These are phyloP conservation scores for Botrytis elliptica DNA, from an alignment of 2,329 filamentous ascomycete genomes.

Conservation along the genomic window DNA sequence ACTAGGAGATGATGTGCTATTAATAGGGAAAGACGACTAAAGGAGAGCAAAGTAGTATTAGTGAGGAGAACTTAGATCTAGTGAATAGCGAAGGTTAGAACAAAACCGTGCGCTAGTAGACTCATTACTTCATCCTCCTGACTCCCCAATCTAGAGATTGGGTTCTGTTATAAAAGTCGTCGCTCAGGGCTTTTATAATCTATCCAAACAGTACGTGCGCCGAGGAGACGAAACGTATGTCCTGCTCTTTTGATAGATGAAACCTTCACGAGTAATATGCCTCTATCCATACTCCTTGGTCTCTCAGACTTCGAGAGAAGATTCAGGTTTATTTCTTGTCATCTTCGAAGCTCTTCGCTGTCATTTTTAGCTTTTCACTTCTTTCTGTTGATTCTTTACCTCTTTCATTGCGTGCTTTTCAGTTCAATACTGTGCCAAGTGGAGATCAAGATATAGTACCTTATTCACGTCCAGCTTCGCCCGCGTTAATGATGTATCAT, in stretches of 20 bases:
- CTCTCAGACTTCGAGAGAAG: no score
- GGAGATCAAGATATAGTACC: not conserved
- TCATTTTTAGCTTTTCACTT: no score
- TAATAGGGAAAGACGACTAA: accelerated
- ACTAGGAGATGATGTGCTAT: not conserved
- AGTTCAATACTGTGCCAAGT: not conserved
- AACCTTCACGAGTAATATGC: no score
- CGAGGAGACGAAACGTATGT: no score
- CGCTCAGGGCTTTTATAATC: not conserved
- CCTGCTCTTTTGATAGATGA: no score
- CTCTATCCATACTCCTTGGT: no score
- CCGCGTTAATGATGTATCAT: not conserved
- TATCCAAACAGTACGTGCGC: not conserved
- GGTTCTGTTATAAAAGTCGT: not conserved
- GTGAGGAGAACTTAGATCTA: no score
- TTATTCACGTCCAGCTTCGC: not conserved
- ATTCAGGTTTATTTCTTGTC: no score
- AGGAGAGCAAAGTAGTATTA: not conserved
- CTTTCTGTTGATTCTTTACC: not conserved
- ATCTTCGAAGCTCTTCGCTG: no score
- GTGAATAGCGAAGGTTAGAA: not conserved
- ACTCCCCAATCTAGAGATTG: accelerated
- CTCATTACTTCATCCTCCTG: not conserved
- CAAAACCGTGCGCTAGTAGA: not conserved
- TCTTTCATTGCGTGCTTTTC: not conserved